Evolutionary conservation across 2,329 filamentous ascomycete species (phyloP), one percentile per base, ranked within the genome.

Genomic region (Neocatenulostroma microsporum): DNA sequence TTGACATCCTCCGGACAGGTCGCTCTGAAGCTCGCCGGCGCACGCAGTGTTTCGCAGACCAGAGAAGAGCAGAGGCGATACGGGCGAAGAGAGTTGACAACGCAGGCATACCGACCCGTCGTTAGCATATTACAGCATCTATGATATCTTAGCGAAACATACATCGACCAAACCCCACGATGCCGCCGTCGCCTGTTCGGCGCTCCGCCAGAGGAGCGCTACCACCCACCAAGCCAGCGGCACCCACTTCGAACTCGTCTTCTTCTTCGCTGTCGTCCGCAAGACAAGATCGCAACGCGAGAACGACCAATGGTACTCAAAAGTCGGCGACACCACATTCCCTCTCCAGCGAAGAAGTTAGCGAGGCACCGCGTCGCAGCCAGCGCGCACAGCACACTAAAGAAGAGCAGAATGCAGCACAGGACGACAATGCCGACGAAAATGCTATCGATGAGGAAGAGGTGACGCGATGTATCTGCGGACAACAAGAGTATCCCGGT

Each of bases 401-500:
- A 60, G 82, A 80, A 46, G 64, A 67, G 34, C 62, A 65, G 54
- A 56, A 56, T 45, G 57, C 54, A 12, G 54, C 56, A 34, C 58
- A 60, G 31, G 47, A 54, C 26, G 62, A 65, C 29, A 74, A 72
- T 41, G 78, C 78, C 44, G 73, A 82, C 13, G 73, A 73, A 27
- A 69, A 70, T 31, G 64, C 70, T 23, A 72, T 73, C 32, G 83
- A 85, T 41, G 74, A 95, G 60, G 88, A 95, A 56, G 91, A 96
- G 67, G 79, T 91, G 38, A 94, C 94, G 56, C 80, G 91, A 50
- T 98, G 91, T 66, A 81, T 98, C 47, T 98, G 91, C 64, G 88
- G 87, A 51, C 80, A 83, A 52, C 86, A 93, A 56, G 91, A 98
- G 40, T 96, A 96, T 64, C 91, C 91, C 15, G 91, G 91, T 36